These are phyloP conservation scores for Periconia macrospinosa DNA, from an alignment of 2,329 filamentous ascomycete species.

Conservation along the genomic window DNA sequence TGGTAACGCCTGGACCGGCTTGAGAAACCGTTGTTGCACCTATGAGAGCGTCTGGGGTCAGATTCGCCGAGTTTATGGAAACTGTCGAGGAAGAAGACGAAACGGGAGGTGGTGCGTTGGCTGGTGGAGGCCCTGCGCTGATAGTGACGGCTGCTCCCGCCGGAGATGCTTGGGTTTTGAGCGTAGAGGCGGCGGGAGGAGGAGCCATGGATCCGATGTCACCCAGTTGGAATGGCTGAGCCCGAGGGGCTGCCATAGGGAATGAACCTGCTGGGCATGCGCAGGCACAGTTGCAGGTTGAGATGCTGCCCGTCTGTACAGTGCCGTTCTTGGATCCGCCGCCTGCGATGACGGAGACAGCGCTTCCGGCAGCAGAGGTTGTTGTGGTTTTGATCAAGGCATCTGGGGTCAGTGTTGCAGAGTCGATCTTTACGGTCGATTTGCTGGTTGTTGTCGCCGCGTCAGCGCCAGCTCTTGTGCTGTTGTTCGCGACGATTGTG, in stretches of 20 bases:
- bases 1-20: constrained; percentile 19
- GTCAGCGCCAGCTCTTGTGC: constrained; percentile 2
- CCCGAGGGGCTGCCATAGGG: constrained; percentile 31
- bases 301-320: constrained; percentile 11
- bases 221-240: constrained; percentile 30
- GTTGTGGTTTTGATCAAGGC: constrained; percentile 7
- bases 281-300: constrained; percentile 34
- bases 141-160: constrained; percentile 15
- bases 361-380: constrained; percentile 2
- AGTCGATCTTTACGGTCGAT: constrained; percentile 10
- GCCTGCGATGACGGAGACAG: constrained; percentile 25
- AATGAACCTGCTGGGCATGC: constrained; percentile 31
- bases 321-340: not conserved
- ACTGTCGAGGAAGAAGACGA: constrained; percentile 13
- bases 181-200: constrained; percentile 14
- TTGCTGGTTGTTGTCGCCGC: constrained; percentile 6
- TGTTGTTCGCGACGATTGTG: constrained; percentile 9
- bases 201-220: constrained; percentile 16
- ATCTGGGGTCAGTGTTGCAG: constrained; percentile 11
- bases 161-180: constrained; percentile 26
- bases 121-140: constrained; percentile 17
- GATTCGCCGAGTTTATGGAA: constrained; percentile 23
- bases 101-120: constrained; percentile 11
- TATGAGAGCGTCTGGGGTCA: constrained; percentile 20
- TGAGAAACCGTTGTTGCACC: constrained; percentile 18